These are phyloP conservation scores for Opeltia flavorubescens DNA, from an alignment of 495 filamentous ascomycete genomes.

Conservation along the genomic window DNA sequence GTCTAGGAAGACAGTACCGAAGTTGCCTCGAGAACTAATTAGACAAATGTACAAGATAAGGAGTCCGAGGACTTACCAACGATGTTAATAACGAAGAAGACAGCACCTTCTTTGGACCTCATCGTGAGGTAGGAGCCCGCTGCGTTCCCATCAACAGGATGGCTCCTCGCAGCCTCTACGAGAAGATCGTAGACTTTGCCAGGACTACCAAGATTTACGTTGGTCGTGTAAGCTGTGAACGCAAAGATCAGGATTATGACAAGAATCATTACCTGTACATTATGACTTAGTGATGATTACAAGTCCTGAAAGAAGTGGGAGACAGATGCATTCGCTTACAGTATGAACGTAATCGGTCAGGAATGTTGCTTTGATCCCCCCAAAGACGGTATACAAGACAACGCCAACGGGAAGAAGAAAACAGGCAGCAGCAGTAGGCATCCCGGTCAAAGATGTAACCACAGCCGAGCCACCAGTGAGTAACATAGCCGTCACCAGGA, in stretches of 20 bases:
- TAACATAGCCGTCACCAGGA: constrained; percentile 81
- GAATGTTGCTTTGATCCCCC: constrained; percentile 66
- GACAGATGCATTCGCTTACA: neutral
- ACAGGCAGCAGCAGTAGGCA: constrained; percentile 77
- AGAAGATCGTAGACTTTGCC: constrained; percentile 69
- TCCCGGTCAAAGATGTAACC: constrained; percentile 69
- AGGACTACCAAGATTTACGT: constrained; percentile 63
- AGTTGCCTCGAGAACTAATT: constrained; percentile 38
- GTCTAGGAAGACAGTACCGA: constrained; percentile 64
- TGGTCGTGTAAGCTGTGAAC: constrained; percentile 72
- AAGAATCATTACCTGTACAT: constrained; percentile 49
- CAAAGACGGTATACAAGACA: constrained; percentile 61
- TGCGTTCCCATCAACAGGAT: constrained; percentile 78
- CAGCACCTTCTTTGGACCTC: constrained; percentile 70
- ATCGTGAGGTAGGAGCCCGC: constrained; percentile 84
- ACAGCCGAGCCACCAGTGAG: constrained; percentile 85
- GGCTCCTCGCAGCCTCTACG: constrained; percentile 47
- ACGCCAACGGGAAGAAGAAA: constrained; percentile 83
- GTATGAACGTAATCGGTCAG: constrained; percentile 79
- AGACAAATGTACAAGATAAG: neutral
- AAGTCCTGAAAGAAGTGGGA: neutral
- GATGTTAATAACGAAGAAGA: constrained; percentile 96
- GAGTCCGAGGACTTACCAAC: constrained; percentile 23
- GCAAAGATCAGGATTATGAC: constrained; percentile 86
- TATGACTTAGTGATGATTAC: neutral